These are phyloP conservation scores for Penicillium sp. DNA, from an alignment of 2,329 filamentous ascomycete species.

Conservation along the genomic window DNA sequence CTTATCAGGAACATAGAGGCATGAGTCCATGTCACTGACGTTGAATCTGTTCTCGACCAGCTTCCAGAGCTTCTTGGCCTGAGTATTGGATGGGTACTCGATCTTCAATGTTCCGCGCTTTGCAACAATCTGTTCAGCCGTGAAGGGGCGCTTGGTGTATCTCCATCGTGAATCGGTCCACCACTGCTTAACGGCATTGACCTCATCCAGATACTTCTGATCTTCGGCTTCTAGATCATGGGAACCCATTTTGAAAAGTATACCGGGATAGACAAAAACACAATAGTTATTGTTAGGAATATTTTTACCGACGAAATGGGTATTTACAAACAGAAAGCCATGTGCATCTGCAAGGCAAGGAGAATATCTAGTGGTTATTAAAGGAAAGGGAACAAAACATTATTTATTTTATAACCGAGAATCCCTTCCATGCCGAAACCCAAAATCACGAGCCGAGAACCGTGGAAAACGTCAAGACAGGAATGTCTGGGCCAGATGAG, in stretches of 20 bases:
- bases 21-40: conserved; percentile 45
- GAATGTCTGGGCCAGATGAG: neutral
- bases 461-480: neutral
- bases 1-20: neutral
- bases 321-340: neutral
- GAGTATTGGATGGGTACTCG: conserved; percentile 82
- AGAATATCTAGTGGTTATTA: conserved; percentile 3
- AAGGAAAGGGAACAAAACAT: neutral
- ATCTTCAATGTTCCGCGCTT: conserved; percentile 91
- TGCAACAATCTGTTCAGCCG: conserved; percentile 91
- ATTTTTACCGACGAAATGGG: neutral
- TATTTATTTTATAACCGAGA: conserved; percentile 1
- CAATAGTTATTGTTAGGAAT: neutral
- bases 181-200: conserved; percentile 87
- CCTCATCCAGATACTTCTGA: conserved; percentile 72
- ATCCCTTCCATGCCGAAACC: conserved; percentile 8
- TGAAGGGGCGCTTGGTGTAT: conserved; percentile 87
- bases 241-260: conserved; percentile 9
- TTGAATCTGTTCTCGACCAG: conserved; percentile 83
- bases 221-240: conserved; percentile 59
- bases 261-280: neutral
- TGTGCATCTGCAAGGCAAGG: neutral
- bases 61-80: conserved; percentile 91
- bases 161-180: conserved; percentile 91
- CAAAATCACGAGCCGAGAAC: conserved; percentile 10